Percentiles rank a stretch among this genome's conserved stretches.
These are phyloP conservation scores for Bipolaris gigantea DNA, from an alignment of 2,329 filamentous ascomycete species.

Conservation along the genomic window DNA sequence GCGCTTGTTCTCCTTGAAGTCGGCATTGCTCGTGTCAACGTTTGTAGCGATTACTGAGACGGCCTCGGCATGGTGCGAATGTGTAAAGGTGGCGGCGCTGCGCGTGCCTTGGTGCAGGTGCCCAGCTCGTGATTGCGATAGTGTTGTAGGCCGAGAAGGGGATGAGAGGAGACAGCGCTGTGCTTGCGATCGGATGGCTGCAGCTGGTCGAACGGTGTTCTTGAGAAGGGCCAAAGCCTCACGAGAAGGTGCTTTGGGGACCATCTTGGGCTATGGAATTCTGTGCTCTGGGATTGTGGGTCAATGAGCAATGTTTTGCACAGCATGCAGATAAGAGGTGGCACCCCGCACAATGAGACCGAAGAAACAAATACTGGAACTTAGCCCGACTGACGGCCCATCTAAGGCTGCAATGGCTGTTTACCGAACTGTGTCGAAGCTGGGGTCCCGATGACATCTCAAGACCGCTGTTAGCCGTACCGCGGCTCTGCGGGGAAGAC, in stretches of 20 bases:
- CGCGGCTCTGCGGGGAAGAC: conserved; percentile 24
- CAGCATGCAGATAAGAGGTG: background rate
- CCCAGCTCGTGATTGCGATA: conserved; percentile 18
- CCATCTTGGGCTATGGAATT: conserved; percentile 24
- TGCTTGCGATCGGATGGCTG: conserved; percentile 24
- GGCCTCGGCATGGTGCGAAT: conserved; percentile 77
- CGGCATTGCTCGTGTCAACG: conserved; percentile 74
- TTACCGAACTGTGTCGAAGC: conserved; percentile 24
- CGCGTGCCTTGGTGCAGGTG: conserved; percentile 17
- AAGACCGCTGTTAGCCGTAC: conserved; percentile 33
- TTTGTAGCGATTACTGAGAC: conserved; percentile 77
- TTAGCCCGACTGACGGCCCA: conserved; percentile 1
- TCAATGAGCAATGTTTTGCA: background rate
- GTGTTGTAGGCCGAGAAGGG: conserved; percentile 17
- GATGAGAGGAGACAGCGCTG: conserved; percentile 27
- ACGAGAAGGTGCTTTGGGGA: conserved; percentile 39
- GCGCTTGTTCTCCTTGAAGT: conserved; percentile 78
- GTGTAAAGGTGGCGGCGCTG: conserved; percentile 73
- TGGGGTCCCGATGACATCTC: conserved; percentile 21
- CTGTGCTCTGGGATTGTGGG: background rate
- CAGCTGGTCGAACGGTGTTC: conserved; percentile 34
- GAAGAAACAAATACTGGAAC: background rate
- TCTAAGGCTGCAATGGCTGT: conserved; percentile 6
- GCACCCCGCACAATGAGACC: background rate
- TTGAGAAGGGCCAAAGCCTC: conserved; percentile 41